Conservation (phyloP, 75 land plant genomes). For the Isoetes taiwanensis region DNA sequence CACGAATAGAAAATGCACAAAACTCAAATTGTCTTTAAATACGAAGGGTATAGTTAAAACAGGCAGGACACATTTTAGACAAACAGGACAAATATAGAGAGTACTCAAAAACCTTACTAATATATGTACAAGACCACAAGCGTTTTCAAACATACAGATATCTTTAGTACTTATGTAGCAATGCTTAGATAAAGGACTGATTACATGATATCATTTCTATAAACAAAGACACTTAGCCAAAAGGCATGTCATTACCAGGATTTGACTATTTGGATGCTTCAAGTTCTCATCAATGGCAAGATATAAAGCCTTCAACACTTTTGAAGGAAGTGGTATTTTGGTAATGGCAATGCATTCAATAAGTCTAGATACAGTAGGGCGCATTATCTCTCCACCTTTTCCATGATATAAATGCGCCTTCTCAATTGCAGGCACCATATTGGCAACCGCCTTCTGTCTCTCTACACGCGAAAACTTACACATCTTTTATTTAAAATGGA, state of each 20-base stretch:
- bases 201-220: slow-evolving; percentile 3
- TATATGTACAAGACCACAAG: too few relatives aligned
- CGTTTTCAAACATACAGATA: too few relatives aligned
- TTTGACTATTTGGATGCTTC: slow-evolving; percentile 92
- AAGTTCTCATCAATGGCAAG: slow-evolving; percentile 83
- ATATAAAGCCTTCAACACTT: slow-evolving; percentile 43
- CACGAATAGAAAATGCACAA: background rate
- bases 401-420: slow-evolving; percentile 96
- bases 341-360: slow-evolving; percentile 61
- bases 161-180: too few relatives aligned
- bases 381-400: slow-evolving; percentile 99
- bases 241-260: slow-evolving; percentile 85
- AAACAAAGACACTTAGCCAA: slow-evolving; percentile 1
- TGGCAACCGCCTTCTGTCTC: slow-evolving; percentile 46
- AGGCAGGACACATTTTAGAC: too few relatives aligned
- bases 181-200: too few relatives aligned
- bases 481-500: too few relatives aligned
- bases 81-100: too few relatives aligned
- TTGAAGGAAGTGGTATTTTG: slow-evolving; percentile 36
- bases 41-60: slow-evolving; percentile 3
- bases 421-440: slow-evolving; percentile 90
- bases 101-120: too few relatives aligned
- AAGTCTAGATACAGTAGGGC: slow-evolving; percentile 73
- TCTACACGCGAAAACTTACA: slow-evolving; percentile 33
- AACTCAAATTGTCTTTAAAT: background rate